A percentile compares a stretch with the other conserved stretches of the same genome.
phyloP scores from a whole-genome alignment of 225 moss, liverwort and hornwort species.

The Polytrichum formosum region DNA sequence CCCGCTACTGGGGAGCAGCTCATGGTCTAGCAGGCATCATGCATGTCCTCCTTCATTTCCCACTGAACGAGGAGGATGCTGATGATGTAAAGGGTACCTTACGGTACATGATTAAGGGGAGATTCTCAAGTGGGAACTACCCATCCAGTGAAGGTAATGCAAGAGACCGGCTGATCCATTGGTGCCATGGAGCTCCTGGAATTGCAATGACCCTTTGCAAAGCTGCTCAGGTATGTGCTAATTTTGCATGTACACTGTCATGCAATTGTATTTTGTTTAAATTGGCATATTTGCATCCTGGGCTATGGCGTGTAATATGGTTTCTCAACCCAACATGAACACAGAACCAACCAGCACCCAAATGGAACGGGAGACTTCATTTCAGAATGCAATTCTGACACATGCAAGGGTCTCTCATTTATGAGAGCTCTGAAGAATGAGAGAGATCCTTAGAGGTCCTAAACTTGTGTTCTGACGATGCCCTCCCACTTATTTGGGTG shows the following conservation, averaged over 20 bases:
- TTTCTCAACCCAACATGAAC: too few species aligned
- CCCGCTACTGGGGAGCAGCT: slow-evolving; percentile 92
- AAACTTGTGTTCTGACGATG: too few species aligned
- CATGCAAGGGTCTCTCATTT: too few species aligned
- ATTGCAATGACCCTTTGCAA: slow-evolving; percentile 84
- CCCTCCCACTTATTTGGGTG: too few species aligned
- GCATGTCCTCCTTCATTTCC: slow-evolving; percentile 84
- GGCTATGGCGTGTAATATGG: not conserved
- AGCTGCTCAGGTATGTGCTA: slow-evolving; percentile 64
- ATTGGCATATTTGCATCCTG: not conserved
- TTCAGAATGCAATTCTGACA: too few species aligned
- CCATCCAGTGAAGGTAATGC: slow-evolving; percentile 86
- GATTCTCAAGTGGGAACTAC: slow-evolving; percentile 81
- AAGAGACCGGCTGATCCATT: slow-evolving; percentile 72
- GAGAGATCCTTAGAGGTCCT: too few species aligned
- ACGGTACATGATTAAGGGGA: slow-evolving; percentile 74
- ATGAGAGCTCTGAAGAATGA: too few species aligned
- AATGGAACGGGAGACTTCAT: too few species aligned
- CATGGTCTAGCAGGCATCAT: slow-evolving; percentile 75
- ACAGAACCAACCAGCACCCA: too few species aligned
- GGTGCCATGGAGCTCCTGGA: slow-evolving; percentile 94
- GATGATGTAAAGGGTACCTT: slow-evolving; percentile 83
- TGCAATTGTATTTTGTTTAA: not conserved
- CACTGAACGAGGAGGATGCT: slow-evolving; percentile 60
- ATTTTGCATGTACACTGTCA: not conserved